Conservation (phyloP, 2,329 filamentous ascomycete genomes). For the Gaeumannomyces sp. region DNA sequence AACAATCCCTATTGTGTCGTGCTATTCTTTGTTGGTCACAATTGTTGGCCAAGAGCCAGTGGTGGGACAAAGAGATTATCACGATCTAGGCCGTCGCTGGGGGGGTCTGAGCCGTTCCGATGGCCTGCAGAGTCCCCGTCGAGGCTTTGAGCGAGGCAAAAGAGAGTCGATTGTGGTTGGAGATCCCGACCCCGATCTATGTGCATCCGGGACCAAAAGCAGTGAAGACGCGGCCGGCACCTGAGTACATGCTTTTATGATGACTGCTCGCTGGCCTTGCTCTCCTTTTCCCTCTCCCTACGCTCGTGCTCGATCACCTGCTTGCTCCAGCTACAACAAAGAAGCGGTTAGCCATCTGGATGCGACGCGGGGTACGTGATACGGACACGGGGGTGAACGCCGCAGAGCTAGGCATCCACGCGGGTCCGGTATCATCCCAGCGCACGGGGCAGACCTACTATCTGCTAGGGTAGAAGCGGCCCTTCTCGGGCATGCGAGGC, state of each 20-base stretch:
- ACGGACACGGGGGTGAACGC: not conserved
- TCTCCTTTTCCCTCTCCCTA: constrained; percentile 26
- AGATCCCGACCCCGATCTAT: not conserved
- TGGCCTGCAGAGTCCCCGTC: not conserved
- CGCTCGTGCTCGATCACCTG: constrained; percentile 40
- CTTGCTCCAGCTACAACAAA: constrained; percentile 33
- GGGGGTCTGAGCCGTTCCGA: not conserved
- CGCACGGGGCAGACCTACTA: constrained; percentile 51
- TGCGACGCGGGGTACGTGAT: not conserved
- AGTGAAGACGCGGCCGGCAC: not conserved
- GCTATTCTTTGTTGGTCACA: not conserved
- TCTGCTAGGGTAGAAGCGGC: constrained; percentile 78
- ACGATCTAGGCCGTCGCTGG: not conserved
- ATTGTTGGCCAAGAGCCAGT: too few species aligned
- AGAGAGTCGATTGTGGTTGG: not conserved
- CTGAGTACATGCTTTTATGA: not conserved
- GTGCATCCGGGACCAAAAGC: not conserved
- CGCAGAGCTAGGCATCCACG: not conserved
- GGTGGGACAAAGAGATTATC: not conserved
- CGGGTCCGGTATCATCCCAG: not conserved
- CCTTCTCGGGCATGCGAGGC: constrained; percentile 70
- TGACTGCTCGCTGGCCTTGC: constrained; percentile 12
- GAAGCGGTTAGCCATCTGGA: constrained; percentile 8
- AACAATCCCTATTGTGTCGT: not conserved
- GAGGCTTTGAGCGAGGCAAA: not conserved